Conservation (phyloP, 306 rosid genomes). For the Pterocarpus macrocarpus region DNA sequence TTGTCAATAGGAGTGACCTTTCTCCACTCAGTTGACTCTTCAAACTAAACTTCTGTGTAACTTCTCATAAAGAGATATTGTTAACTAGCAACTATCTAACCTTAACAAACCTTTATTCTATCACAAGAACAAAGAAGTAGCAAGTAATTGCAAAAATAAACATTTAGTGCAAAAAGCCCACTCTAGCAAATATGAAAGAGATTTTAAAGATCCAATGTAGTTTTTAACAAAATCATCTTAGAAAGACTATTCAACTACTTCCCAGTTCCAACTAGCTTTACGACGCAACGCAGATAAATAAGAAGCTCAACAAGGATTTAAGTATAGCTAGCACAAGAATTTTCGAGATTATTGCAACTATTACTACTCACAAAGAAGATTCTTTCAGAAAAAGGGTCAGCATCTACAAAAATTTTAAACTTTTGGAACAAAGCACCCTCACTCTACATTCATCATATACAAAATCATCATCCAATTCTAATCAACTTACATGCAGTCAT, state of each 20-base stretch:
- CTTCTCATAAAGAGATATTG: too few species aligned
- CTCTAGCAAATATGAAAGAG: background rate
- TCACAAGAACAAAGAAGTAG: background rate
- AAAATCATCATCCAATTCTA: background rate
- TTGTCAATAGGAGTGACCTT: too few species aligned
- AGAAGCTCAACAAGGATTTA: background rate
- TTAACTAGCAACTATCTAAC: background rate
- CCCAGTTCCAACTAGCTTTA: background rate
- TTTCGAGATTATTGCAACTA: background rate
- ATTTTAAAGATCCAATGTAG: background rate
- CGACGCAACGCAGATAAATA: constrained; percentile 1
- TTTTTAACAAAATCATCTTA: background rate
- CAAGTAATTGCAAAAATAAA: background rate
- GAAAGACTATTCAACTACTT: constrained; percentile 5
- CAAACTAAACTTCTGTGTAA: too few species aligned
- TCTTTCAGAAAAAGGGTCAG: background rate
- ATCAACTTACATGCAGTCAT: background rate
- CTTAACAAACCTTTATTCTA: background rate
- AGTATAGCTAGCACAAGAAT: background rate
- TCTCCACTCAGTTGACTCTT: too few species aligned
- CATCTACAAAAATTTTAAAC: too few species aligned
- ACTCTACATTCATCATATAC: background rate
- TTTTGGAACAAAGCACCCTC: too few species aligned
- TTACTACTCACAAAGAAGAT: background rate
- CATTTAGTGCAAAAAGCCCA: background rate